Evolutionary conservation across 169 alveolate species (phyloP), one percentile per base, ranked within the genome.

Genomic region (Plasmodium malariae): DNA sequence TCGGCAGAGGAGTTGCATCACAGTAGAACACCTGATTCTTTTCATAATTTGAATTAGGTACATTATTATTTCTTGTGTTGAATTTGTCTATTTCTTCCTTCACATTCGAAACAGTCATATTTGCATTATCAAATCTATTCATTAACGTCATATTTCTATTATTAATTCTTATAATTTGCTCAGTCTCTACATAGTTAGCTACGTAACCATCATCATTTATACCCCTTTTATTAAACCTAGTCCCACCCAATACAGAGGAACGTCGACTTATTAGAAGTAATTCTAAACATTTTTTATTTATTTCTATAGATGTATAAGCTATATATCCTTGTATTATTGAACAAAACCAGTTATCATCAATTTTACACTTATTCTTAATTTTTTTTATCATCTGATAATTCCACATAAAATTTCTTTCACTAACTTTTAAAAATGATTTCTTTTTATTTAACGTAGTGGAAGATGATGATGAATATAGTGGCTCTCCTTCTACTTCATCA

Each of bases 131-230:
- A 54, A 96, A 95, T 1, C 96, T 91, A 91, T 91, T 95, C 28
- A 95, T 89, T 63, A 67, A 89, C 54, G 92, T 43, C 4, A 71
- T 57, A 85, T 68, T 93, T 72, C 88, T 65, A 60, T 92, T 94
- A 51, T 91, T 92, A 74, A 94, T 94, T 28, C 97, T 89, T 28
- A 97, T 68, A 30, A 97, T 93, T 68, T 95, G 93, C 88, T 98
- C 99, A 6, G 99, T 96, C 90, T 98, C 99, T 11, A 98, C 99
- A 80, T 95, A 97, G 93, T 98, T 98, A 1, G 99, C 97, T 21
- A 93, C 97, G 68, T 95, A 92, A 5, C 97, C 97, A 24, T 93
- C 95, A 43, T 93, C 88, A 85, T 97, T 98, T 19, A 98, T 96
- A 5, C 99, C 99, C 76, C 99, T 94, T 49, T 97, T 92, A 55